Conservation (phyloP, 129 eudicot genomes). For the Flaveria trinervia region DNA sequence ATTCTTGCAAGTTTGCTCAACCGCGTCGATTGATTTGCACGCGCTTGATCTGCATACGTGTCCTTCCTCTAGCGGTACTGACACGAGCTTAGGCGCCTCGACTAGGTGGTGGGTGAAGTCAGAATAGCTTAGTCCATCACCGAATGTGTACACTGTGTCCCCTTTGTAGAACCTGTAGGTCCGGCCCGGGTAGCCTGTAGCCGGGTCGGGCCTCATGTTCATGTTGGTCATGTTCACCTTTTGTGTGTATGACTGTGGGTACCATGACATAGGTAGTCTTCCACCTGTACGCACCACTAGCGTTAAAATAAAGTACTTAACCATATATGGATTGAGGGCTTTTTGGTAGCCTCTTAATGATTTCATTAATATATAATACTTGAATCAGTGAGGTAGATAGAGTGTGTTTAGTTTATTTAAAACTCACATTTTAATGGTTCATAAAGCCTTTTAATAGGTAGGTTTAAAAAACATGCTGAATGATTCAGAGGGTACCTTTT, state of each 20-base stretch:
- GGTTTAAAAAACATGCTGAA: too few species aligned
- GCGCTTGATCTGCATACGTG: conserved; percentile 58
- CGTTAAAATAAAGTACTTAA: neutral
- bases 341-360: too few species aligned
- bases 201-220: conserved; percentile 94
- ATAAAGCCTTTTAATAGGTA: too few species aligned
- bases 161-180: conserved; percentile 91
- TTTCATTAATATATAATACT: too few species aligned
- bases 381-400: too few species aligned
- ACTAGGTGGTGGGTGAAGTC: conserved; percentile 61
- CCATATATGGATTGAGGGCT: neutral
- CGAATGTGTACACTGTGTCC: conserved; percentile 65
- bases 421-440: too few species aligned
- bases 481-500: too few species aligned
- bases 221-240: conserved; percentile 90
- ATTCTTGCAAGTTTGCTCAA: conserved; percentile 60
- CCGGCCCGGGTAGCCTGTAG: conserved; percentile 92
- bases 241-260: conserved; percentile 73
- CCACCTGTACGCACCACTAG: conserved; percentile 55
- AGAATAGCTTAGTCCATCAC: conserved; percentile 78
- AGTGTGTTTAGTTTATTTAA: too few species aligned
- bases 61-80: conserved; percentile 62
- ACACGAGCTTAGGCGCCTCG: conserved; percentile 60
- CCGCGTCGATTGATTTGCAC: conserved; percentile 68
- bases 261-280: conserved; percentile 97